A percentile compares a stretch with the other conserved stretches of the same genome.
Conservation (phyloP, 2,329 filamentous ascomycete species). For the Xylaria digitata region DNA sequence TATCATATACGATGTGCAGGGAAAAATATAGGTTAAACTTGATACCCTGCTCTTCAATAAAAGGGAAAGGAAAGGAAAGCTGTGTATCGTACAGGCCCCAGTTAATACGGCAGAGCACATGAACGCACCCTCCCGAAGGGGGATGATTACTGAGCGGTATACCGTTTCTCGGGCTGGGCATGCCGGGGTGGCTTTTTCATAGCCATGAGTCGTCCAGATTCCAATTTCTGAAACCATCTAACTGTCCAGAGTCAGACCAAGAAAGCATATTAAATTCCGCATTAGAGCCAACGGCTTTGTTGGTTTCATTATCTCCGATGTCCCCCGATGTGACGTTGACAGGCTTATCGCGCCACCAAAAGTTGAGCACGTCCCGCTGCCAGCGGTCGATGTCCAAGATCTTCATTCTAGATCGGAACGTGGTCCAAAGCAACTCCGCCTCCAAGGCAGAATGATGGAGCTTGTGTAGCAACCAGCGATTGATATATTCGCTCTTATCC, state of each 20-base stretch:
- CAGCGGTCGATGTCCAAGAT: constrained; percentile 53
- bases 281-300: constrained; percentile 35
- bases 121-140: not conserved
- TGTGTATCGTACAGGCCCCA: constrained; percentile 2
- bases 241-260: constrained; percentile 43
- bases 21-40: not conserved
- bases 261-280: constrained; percentile 28
- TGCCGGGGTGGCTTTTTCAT: constrained; percentile 24
- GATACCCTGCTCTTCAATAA: not conserved
- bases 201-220: constrained; percentile 39
- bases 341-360: constrained; percentile 55
- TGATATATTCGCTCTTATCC: constrained; percentile 60
- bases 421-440: constrained; percentile 56
- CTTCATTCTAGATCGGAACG: constrained; percentile 49
- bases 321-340: constrained; percentile 40
- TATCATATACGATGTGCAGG: constrained; percentile 11
- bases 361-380: constrained; percentile 56
- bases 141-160: not conserved
- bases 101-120: not conserved
- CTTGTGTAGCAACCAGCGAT: constrained; percentile 65
- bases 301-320: constrained; percentile 38
- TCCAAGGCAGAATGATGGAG: constrained; percentile 61
- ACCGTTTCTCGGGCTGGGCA: not conserved
- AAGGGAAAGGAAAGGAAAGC: constrained; percentile 11
- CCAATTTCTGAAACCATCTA: constrained; percentile 40